Base-by-base conservation (phyloP, 129 eudicot genomes). In the Saposhnikovia divaricata region DNA sequence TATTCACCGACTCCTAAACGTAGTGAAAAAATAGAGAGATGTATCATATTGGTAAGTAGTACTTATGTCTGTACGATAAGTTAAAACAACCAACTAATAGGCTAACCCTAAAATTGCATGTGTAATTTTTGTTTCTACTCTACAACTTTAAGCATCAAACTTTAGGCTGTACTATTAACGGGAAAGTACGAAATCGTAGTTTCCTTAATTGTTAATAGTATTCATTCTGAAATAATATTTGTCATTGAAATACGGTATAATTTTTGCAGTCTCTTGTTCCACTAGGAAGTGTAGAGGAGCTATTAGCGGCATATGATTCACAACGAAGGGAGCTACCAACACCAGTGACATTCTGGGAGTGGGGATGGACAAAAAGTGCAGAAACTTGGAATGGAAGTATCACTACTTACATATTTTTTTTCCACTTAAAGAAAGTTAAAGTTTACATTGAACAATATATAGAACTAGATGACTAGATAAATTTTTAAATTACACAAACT, bases 291-390 rank as follows among this genome's bases (percentile, higher is more conserved):
- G 94, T 95, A 69, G 98, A 95, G 78, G 98, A 95, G 89, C 89
- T 95, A 42, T 78, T 95, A 82, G 98, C 98, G 16, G 88, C 96
- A 31, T 95, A 95, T 18, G 98, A 95, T 83, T 92, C 98, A 19
- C 97, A 95, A 83, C 92, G 98, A 1, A 78, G 97, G 86, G 97
- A 90, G 82, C 88, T 95, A 53, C 98, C 98, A 23, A 88, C 98
- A 9, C 98, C 97, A 2, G 96, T 95, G 71, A 87, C 91, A 25
- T 86, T 95, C 16, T 95, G 97, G 98, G 96, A 95, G 76, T 95
- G 98, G 98, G 98, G 98, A 48, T 95, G 97, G 93, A 95, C 98
- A 7, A 95, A 92, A 79, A 95, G 98, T 79, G 98, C 97, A 43
- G 98, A 95, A 80, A 95, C 98, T 66, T 95, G 97, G 98, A 95